Conservation (phyloP, 331 rosid species). For the Malus hybrid region DNA sequence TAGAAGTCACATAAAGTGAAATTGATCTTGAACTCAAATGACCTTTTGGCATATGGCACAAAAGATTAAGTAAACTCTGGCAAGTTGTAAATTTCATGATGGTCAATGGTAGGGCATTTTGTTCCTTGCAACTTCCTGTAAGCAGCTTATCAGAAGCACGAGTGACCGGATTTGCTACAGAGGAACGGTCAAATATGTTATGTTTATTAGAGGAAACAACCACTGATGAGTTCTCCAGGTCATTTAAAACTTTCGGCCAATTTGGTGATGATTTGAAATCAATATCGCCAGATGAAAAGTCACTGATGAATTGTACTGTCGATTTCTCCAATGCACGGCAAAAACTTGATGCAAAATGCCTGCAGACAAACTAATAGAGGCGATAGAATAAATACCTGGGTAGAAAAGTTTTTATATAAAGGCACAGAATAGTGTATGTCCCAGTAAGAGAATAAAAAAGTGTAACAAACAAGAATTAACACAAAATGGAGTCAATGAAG, state of each 20-base stretch:
- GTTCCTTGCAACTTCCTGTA: constrained; percentile 21
- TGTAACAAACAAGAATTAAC: constrained; percentile 6
- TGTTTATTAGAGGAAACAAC: constrained; percentile 20
- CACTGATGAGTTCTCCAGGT: constrained; percentile 33
- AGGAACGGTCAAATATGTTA: constrained; percentile 20
- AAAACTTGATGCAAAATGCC: constrained; percentile 59
- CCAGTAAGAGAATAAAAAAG: constrained; percentile 6
- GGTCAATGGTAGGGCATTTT: constrained; percentile 17
- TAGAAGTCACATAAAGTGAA: constrained; percentile 33
- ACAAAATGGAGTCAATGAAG: neutral
- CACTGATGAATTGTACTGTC: constrained; percentile 28
- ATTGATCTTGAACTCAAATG: constrained; percentile 42
- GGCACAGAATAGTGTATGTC: constrained; percentile 2
- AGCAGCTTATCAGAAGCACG: constrained; percentile 26
- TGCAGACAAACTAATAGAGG: constrained; percentile 73
- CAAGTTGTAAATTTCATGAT: constrained; percentile 39
- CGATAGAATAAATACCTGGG: constrained; percentile 22
- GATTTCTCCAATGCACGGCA: constrained; percentile 60
- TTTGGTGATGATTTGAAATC: constrained; percentile 42
- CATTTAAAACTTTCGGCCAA: constrained; percentile 52
- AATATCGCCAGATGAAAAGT: constrained; percentile 21
- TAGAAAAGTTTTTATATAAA: neutral
- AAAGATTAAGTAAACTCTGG: constrained; percentile 54
- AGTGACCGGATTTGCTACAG: constrained; percentile 12
- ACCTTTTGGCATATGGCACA: constrained; percentile 51